phyloP scores from a whole-genome alignment of 148 eudicot genomes.

The Oxyria digyna region DNA sequence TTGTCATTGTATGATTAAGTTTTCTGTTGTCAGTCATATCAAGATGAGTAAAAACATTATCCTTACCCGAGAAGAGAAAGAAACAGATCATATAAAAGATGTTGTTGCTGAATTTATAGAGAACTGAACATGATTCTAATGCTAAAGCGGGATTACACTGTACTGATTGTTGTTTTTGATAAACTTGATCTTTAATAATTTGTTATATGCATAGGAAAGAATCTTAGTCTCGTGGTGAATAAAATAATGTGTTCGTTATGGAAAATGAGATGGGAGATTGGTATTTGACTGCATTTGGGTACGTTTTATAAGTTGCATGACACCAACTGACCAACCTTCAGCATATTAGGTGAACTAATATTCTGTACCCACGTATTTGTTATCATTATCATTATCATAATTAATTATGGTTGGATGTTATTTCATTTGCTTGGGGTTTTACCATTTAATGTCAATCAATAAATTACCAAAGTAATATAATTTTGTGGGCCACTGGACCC shows the following conservation, averaged over 20 bases:
- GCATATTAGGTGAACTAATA: not conserved
- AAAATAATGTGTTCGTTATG: not conserved
- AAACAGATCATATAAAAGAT: not conserved
- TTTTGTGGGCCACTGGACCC: not conserved
- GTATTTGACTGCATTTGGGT: not conserved
- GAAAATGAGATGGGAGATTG: not conserved
- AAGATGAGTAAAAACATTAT: not conserved
- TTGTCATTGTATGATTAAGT: not conserved
- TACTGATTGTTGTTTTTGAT: not conserved
- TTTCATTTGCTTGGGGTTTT: too few relatives aligned
- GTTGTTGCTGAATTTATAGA: not conserved
- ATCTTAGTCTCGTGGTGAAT: not conserved
- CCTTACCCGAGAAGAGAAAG: not conserved
- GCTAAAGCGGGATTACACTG: not conserved
- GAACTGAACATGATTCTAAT: not conserved
- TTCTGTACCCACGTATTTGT: not conserved
- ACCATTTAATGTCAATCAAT: too few relatives aligned
- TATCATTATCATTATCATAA: not conserved
- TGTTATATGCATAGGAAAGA: not conserved
- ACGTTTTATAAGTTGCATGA: not conserved
- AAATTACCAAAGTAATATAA: not conserved
- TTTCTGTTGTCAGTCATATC: not conserved
- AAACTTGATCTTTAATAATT: not conserved
- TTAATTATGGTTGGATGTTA: not conserved
- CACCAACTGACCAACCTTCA: not conserved